phyloP scores from a whole-genome alignment of 2,329 filamentous ascomycete genomes.

The Arthrobotrys musiformis region DNA sequence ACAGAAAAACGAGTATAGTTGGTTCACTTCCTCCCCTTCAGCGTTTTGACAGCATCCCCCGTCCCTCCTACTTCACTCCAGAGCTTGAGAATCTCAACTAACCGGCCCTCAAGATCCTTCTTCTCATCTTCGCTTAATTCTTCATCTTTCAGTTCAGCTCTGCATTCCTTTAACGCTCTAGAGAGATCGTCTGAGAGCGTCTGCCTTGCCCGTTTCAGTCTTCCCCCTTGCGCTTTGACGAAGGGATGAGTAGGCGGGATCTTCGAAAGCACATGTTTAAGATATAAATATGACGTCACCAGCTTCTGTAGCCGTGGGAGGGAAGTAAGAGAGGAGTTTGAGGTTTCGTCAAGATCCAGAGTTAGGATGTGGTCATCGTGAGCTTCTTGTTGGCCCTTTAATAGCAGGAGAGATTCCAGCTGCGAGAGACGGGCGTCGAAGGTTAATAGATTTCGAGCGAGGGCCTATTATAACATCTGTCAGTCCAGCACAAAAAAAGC shows the following conservation, averaged over 20 bases:
- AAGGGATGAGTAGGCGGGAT: conserved; percentile 73
- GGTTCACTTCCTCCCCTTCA: conserved; percentile 64
- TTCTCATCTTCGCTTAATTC: conserved; percentile 60
- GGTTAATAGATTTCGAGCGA: conserved; percentile 53
- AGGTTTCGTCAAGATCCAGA: conserved; percentile 61
- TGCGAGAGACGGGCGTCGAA: conserved; percentile 49
- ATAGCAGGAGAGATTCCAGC: conserved; percentile 44
- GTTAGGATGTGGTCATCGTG: conserved; percentile 57
- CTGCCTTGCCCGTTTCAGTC: conserved; percentile 70
- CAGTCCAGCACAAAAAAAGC: no score
- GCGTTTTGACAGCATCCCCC: conserved; percentile 69
- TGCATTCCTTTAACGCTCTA: conserved; percentile 69
- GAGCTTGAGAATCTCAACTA: conserved; percentile 70
- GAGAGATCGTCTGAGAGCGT: conserved; percentile 74
- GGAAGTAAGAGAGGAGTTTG: conserved; percentile 56
- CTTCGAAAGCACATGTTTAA: conserved; percentile 66
- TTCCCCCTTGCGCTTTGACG: conserved; percentile 68
- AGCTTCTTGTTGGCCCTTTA: conserved; percentile 35
- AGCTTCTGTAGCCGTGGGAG: conserved; percentile 68
- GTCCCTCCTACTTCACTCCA: conserved; percentile 73
- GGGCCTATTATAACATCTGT: no score
- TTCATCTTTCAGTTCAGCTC: conserved; percentile 59
- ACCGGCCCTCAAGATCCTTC: conserved; percentile 62
- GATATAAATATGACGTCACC: conserved; percentile 69
- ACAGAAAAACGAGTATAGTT: not conserved